Percentiles rank a stretch among this genome's conserved stretches.
Evolutionary conservation across 495 filamentous ascomycete genomes (phyloP).

Genomic region (Neohortaea acidophila): DNA sequence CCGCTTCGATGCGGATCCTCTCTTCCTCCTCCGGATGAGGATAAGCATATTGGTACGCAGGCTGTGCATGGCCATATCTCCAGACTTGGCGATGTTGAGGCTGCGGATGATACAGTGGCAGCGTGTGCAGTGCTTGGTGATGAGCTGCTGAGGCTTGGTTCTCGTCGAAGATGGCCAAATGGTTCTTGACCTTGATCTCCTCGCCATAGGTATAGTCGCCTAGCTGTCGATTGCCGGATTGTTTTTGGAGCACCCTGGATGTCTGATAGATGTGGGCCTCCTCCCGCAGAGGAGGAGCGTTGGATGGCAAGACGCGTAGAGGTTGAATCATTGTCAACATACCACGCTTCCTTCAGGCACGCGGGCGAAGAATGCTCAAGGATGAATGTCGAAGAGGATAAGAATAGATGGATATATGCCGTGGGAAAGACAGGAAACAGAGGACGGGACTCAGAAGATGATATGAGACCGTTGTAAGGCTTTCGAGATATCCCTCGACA

Average conservation of each 20-base stretch:
- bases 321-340: constrained; percentile 16
- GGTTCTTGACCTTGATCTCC: no score
- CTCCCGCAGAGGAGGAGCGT: constrained; percentile 24
- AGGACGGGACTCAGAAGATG: no score
- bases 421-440: no score
- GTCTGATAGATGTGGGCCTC: constrained; percentile 5
- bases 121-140: background rate
- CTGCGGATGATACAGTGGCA: constrained; percentile 3
- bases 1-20: constrained; percentile 10
- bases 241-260: constrained; percentile 22
- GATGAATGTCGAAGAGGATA: no score
- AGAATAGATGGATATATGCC: no score
- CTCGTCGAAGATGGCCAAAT: no score
- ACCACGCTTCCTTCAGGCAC: constrained; percentile 7
- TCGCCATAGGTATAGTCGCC: background rate
- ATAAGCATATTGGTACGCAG: background rate
- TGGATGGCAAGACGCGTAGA: constrained; percentile 28
- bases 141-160: no score
- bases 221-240: constrained; percentile 25
- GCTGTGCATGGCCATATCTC: background rate
- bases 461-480: no score
- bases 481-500: no score
- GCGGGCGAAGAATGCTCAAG: constrained; percentile 16
- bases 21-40: background rate
- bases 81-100: background rate